phyloP scores from a whole-genome alignment of 2,329 filamentous ascomycete species.

The Basipetospora chlamydospora region DNA sequence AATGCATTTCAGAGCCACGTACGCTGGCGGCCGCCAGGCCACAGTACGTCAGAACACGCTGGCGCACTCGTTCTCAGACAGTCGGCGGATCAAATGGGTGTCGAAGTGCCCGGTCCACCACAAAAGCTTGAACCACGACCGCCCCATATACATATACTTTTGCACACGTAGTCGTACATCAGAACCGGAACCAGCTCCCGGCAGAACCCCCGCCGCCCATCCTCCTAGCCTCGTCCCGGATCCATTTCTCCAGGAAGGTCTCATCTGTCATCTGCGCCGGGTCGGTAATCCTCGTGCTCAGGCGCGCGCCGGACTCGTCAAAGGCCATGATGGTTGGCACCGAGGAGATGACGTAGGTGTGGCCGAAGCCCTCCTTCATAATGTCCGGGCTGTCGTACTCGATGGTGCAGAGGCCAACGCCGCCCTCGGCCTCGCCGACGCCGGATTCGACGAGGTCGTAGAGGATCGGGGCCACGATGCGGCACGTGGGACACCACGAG shows the following conservation, averaged over 20 bases:
- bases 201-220: slow-evolving; percentile 26
- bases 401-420: slow-evolving; percentile 37
- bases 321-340: slow-evolving; percentile 45
- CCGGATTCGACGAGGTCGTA: slow-evolving; percentile 32
- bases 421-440: slow-evolving; percentile 39
- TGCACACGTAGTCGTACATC: no score
- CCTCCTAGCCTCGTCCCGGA: slow-evolving; percentile 32
- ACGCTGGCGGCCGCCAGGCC: no score
- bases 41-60: no score
- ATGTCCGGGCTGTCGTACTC: slow-evolving; percentile 45
- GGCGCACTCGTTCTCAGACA: no score
- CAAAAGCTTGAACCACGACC: no score
- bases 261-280: slow-evolving; percentile 27
- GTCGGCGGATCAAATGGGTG: no score
- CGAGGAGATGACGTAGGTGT: slow-evolving; percentile 40
- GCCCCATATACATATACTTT: no score
- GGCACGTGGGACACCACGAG: slow-evolving; percentile 42
- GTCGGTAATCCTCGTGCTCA: slow-evolving; percentile 4
- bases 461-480: slow-evolving; percentile 32
- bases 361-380: slow-evolving; percentile 22
- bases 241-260: slow-evolving; percentile 38
- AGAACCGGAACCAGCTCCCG: slow-evolving; percentile 6
- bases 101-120: no score
- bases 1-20: no score
- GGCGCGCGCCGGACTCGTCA: slow-evolving; percentile 15